Percentiles rank a stretch among this genome's conserved stretches.
phyloP scores from a whole-genome alignment of 2,329 filamentous ascomycete species.

The Ophiostoma ulmi region DNA sequence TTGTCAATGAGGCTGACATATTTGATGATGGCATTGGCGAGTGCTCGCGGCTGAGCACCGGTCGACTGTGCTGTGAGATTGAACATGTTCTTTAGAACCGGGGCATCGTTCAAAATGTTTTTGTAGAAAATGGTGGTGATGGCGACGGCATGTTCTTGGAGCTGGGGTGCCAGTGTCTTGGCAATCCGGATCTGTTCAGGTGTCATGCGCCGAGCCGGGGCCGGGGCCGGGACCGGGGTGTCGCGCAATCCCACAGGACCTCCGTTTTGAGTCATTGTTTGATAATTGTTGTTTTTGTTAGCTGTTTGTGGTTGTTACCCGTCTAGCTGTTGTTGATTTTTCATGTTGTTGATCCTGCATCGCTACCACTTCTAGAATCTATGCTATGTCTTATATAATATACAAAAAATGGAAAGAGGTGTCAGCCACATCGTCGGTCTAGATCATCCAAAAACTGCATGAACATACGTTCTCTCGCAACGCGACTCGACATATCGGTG shows the following conservation, averaged over 20 bases:
- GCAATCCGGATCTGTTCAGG: slow-evolving; percentile 63
- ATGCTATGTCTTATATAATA: not conserved
- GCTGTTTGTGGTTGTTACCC: not conserved
- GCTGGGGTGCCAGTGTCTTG: slow-evolving; percentile 70
- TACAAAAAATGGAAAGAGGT: not conserved
- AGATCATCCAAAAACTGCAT: not conserved
- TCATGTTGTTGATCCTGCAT: not conserved
- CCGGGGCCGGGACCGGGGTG: too few species aligned
- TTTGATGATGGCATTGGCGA: slow-evolving; percentile 63
- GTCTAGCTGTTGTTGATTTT: not conserved
- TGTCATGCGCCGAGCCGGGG: slow-evolving; percentile 43
- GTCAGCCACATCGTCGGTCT: not conserved
- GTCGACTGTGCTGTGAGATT: slow-evolving; percentile 62
- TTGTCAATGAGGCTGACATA: slow-evolving; percentile 48
- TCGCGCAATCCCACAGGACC: too few species aligned
- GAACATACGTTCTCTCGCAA: not conserved
- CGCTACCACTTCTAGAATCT: not conserved
- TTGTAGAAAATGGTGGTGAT: slow-evolving; percentile 71
- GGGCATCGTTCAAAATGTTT: slow-evolving; percentile 60
- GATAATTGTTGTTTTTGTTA: not conserved
- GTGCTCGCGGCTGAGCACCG: slow-evolving; percentile 62
- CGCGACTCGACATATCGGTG: not conserved
- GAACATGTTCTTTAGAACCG: slow-evolving; percentile 64
- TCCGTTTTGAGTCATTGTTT: not conserved
- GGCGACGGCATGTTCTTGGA: slow-evolving; percentile 60